A percentile compares a stretch with the other conserved stretches of the same genome.
These are phyloP conservation scores for Penicillium sp. DNA, from an alignment of 2,329 filamentous ascomycete species.

Conservation along the genomic window DNA sequence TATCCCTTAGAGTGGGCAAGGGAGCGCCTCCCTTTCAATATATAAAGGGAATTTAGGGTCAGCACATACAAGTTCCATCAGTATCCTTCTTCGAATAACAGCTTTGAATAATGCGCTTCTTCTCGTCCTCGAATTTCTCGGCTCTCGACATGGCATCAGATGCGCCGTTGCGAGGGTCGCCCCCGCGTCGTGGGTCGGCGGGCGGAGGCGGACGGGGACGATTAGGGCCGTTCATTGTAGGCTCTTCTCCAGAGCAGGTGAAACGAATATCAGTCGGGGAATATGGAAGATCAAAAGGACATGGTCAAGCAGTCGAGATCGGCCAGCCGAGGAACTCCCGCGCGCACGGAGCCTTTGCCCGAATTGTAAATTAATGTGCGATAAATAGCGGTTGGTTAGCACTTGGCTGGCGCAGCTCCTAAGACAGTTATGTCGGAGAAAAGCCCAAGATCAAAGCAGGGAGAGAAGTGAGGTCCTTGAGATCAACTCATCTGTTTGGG, in stretches of 20 bases:
- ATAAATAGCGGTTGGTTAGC: neutral
- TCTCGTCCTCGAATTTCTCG: conserved; percentile 95
- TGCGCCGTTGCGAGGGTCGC: conserved; percentile 40
- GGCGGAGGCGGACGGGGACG: conserved; percentile 39
- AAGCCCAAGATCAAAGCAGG: too few relatives aligned
- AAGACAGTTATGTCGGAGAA: too few relatives aligned
- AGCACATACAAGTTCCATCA: conserved; percentile 76
- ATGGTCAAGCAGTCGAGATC: conserved; percentile 31
- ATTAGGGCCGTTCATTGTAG: conserved; percentile 44
- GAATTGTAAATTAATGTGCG: conserved; percentile 12
- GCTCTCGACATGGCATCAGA: conserved; percentile 56
- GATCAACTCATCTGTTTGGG: conserved; percentile 38
- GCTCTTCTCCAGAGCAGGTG: conserved; percentile 18
- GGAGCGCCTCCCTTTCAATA: conserved; percentile 9
- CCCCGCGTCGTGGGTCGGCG: conserved; percentile 35
- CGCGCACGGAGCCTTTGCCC: conserved; percentile 8
- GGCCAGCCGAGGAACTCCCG: conserved; percentile 18
- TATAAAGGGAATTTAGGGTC: conserved; percentile 14
- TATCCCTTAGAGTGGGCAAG: conserved; percentile 15
- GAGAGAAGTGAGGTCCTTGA: conserved; percentile 12
- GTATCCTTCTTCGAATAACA: conserved; percentile 90
- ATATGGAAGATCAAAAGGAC: conserved; percentile 34
- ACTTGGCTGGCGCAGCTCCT: neutral
- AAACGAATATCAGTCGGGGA: conserved; percentile 31
- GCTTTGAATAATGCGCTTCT: conserved; percentile 89